Evolutionary conservation across 2,329 filamentous ascomycete species (phyloP).

Genomic region (Neophaeococcomyces mojaviensis): DNA sequence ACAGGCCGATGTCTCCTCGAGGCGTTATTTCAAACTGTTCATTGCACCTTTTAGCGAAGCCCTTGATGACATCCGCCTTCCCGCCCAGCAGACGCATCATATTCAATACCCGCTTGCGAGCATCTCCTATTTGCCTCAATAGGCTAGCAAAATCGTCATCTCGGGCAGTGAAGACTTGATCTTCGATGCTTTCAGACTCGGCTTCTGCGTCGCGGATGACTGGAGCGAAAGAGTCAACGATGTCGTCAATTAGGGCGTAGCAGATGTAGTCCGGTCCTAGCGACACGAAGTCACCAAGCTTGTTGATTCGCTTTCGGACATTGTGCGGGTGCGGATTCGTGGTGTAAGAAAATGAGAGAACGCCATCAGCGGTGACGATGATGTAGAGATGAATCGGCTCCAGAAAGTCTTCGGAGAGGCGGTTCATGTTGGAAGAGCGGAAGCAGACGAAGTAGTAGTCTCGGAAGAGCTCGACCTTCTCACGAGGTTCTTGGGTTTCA

Average conservation of each 20-base stretch:
- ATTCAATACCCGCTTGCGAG: slow-evolving; percentile 90
- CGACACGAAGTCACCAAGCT: slow-evolving; percentile 88
- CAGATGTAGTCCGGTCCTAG: slow-evolving; percentile 98
- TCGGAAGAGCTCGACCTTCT: slow-evolving; percentile 96
- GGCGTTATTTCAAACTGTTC: slow-evolving; percentile 94
- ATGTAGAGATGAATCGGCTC: slow-evolving; percentile 96
- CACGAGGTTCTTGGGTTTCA: slow-evolving; percentile 84
- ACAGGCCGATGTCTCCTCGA: slow-evolving; percentile 91
- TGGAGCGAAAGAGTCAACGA: slow-evolving; percentile 90
- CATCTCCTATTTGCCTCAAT: slow-evolving; percentile 77
- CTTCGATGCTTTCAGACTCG: slow-evolving; percentile 88
- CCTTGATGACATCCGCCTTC: slow-evolving; percentile 96
- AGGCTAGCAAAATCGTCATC: slow-evolving; percentile 84
- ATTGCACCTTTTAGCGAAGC: slow-evolving; percentile 97
- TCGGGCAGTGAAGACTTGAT: slow-evolving; percentile 86
- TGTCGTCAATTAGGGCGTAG: slow-evolving; percentile 96
- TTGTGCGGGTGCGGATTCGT: slow-evolving; percentile 80
- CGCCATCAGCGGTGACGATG: slow-evolving; percentile 90
- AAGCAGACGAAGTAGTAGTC: slow-evolving; percentile 99
- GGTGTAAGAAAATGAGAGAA: slow-evolving; percentile 87
- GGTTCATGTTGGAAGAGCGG: slow-evolving; percentile 82
- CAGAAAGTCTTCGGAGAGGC: slow-evolving; percentile 71
- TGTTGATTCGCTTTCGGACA: slow-evolving; percentile 83
- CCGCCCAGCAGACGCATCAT: slow-evolving; percentile 87
- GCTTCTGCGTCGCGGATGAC: slow-evolving; percentile 79